phyloP scores from a whole-genome alignment of 192 early-diverging fungal genomes.

The Entomortierella beljakovae region DNA sequence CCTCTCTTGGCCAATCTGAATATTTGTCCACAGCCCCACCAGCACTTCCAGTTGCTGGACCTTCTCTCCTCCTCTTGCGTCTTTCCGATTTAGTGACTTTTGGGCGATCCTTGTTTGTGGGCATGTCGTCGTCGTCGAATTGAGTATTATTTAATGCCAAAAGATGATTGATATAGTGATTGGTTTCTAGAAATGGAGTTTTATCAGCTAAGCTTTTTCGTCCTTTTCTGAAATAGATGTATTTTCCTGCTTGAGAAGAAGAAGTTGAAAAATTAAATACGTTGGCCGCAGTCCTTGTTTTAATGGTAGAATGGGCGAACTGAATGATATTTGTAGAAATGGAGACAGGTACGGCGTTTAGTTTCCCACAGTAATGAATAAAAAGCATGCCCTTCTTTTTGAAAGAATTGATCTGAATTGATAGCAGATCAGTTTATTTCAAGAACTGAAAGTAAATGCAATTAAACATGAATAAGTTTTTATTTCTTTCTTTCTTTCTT shows the following conservation, averaged over 20 bases:
- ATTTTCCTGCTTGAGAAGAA: conserved; percentile 4
- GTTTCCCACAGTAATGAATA: conserved; percentile 10
- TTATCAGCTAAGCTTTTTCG: conserved; percentile 8
- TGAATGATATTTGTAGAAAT: not conserved
- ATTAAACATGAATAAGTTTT: not conserved
- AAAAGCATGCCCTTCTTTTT: conserved; percentile 33
- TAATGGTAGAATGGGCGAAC: not conserved
- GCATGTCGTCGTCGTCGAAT: conserved; percentile 13
- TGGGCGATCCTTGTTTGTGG: conserved; percentile 49
- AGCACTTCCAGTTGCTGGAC: conserved; percentile 14
- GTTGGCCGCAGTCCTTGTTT: not conserved
- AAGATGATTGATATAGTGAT: conserved; percentile 18
- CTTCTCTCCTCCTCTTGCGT: conserved; percentile 14
- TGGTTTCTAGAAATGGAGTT: conserved; percentile 28
- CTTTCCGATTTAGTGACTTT: conserved; percentile 35
- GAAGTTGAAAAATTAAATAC: not conserved
- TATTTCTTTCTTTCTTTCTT: not conserved
- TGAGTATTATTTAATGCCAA: not conserved
- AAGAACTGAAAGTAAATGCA: not conserved
- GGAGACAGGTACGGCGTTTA: conserved; percentile 9
- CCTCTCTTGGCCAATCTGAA: conserved; percentile 39
- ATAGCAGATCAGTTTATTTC: not conserved
- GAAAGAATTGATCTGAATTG: not conserved
- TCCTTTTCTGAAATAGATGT: conserved; percentile 6
- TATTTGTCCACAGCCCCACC: conserved; percentile 38